phyloP scores from a whole-genome alignment of 2,329 filamentous ascomycete genomes.

The Pseudocercospora crystallina region DNA sequence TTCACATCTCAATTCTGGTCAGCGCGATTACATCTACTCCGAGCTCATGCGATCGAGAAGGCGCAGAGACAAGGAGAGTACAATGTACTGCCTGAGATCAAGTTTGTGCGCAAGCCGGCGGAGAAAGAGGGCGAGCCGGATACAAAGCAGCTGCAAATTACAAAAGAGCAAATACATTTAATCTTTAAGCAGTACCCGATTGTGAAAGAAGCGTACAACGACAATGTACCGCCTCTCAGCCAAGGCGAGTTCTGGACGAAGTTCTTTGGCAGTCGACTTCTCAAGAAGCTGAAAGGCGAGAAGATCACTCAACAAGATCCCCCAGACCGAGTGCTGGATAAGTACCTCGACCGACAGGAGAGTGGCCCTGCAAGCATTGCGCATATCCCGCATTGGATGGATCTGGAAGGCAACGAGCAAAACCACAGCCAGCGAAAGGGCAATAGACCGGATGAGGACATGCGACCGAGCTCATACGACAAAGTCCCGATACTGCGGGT shows the following conservation, averaged over 20 bases:
- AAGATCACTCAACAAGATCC: slow-evolving; percentile 76
- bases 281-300: slow-evolving; percentile 89
- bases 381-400: slow-evolving; percentile 82
- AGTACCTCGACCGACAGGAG: slow-evolving; percentile 72
- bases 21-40: slow-evolving; percentile 77
- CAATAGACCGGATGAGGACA: slow-evolving; percentile 85
- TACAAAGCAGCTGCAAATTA: slow-evolving; percentile 77
- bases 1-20: slow-evolving; percentile 97
- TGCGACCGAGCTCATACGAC: slow-evolving; percentile 71
- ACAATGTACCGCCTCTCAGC: slow-evolving; percentile 68
- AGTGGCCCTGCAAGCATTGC: slow-evolving; percentile 51
- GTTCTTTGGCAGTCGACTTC: slow-evolving; percentile 88
- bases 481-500: slow-evolving; percentile 88
- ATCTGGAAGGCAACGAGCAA: slow-evolving; percentile 91
- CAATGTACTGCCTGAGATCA: slow-evolving; percentile 89
- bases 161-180: slow-evolving; percentile 85
- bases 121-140: slow-evolving; percentile 60
- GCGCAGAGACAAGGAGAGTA: slow-evolving; percentile 85
- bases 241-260: slow-evolving; percentile 87
- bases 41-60: slow-evolving; percentile 85
- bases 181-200: slow-evolving; percentile 93
- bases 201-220: slow-evolving; percentile 86
- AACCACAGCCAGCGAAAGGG: slow-evolving; percentile 85
- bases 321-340: slow-evolving; percentile 77
- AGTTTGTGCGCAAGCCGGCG: slow-evolving; percentile 42